Base-by-base conservation (phyloP, 2,329 filamentous ascomycete genomes). In the Tolypocladium inflatum region DNA sequence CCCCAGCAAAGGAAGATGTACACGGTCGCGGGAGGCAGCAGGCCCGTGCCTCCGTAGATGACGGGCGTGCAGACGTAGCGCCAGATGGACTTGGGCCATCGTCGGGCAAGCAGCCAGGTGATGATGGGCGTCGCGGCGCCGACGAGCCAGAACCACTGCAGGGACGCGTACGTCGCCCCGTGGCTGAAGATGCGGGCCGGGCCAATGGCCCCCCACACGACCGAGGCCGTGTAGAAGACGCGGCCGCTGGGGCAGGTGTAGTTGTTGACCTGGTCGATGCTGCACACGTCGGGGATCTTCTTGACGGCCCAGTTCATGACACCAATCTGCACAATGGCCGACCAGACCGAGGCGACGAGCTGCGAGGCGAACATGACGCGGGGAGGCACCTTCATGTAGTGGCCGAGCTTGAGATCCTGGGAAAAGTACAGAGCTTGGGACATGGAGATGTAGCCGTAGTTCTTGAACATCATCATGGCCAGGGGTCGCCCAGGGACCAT, bases 401-500 rank as follows among this genome's bases (percentile, higher is more conserved):
- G 85, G 23, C 82, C 85, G 2, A 87, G 77, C 68, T 87, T 88
- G 64, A 88, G 76, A 63, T 88, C 85, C 67, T 85, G 82, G 6
- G 78, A 76, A 68, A 88, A 88, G 68, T 81, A 84, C 55, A 87
- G 74, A 0, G 82, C 85, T 68, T 88, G 83, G 19, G 77, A 77
- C 83, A 88, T 87, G 71, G 78, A 83, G 58, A 88, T 81, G 67
- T 87, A 88, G 55, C 85, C 84, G 65, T 87, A 90, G 61, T 85
- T 88, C 72, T 89, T 89, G 76, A 90, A 90, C 74, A 90, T 80
- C 86, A 90, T 90, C 80, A 89, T 86, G 54, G 86, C 86, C 60
- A 90, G 76, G 2, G 87, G 87, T 3, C 80, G 79, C 33, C 87
- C 87, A 0, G 87, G 87, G 55, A 87, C 80, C 78, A 90, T 86